Evolutionary conservation across 768 basidiomycete species (phyloP).

Genomic region (Baorangia bicolor): DNA sequence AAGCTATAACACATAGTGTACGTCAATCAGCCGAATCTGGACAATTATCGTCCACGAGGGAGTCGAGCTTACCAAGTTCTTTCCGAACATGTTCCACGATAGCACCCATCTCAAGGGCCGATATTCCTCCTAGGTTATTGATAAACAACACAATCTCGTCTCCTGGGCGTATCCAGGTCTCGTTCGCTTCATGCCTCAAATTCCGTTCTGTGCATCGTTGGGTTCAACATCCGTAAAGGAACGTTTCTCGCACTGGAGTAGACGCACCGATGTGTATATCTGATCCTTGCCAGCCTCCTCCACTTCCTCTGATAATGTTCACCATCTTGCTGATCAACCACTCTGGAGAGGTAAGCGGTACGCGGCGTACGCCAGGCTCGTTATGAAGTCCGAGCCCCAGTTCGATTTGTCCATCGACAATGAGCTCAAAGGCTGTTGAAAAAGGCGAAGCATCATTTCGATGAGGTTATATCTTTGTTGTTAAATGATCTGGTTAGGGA

Average conservation of each 20-base stretch:
- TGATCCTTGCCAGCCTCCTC: constrained; percentile 13
- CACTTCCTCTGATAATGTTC: constrained; percentile 17
- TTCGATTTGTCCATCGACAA: constrained; percentile 26
- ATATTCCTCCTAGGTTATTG: constrained; percentile 56
- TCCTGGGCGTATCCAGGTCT: constrained; percentile 19
- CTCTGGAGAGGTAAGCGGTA: constrained; percentile 20
- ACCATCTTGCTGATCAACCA: constrained; percentile 32
- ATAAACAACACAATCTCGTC: constrained; percentile 44
- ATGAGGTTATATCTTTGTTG: not conserved
- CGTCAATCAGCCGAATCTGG: not conserved
- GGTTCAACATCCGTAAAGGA: not conserved
- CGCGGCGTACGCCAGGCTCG: constrained; percentile 42
- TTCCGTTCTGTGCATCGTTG: not conserved
- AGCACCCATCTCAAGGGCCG: constrained; percentile 52
- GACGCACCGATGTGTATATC: constrained; percentile 7
- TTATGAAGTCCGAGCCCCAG: constrained; percentile 58
- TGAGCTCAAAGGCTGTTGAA: constrained; percentile 3
- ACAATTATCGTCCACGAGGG: not conserved
- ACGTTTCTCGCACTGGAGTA: not conserved
- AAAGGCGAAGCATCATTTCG: not conserved
- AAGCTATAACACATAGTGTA: constrained; percentile 19
- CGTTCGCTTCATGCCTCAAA: not conserved
- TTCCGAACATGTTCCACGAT: constrained; percentile 42
- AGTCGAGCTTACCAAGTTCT: constrained; percentile 41
- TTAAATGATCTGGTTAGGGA: not conserved